Conservation (phyloP, 2,329 filamentous ascomycete species). For the Monilinia aucupariae region DNA sequence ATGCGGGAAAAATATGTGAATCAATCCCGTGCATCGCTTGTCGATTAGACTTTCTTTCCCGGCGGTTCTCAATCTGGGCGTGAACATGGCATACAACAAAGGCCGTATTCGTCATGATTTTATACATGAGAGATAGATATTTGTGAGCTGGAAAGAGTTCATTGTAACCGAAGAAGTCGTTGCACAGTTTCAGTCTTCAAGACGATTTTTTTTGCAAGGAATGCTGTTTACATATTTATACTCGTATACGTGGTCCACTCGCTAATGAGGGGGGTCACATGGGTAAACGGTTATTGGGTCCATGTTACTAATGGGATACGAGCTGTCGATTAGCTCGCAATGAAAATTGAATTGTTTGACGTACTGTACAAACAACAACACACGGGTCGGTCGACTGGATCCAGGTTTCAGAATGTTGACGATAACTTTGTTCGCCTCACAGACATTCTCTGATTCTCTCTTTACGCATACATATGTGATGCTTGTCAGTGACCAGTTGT, state of each 20-base stretch:
- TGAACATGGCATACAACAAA: not conserved
- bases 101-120: not conserved
- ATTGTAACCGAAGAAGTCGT: not conserved
- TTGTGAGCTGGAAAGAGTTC: not conserved
- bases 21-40: conserved; percentile 14
- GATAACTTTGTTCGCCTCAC: not conserved
- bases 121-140: not conserved
- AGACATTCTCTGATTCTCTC: not conserved
- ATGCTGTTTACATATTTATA: conserved; percentile 11
- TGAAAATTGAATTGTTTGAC: not conserved
- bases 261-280: conserved; percentile 12
- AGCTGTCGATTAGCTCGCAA: not conserved
- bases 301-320: not conserved
- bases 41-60: conserved; percentile 8
- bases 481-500: too few species aligned
- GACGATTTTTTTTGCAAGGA: not conserved
- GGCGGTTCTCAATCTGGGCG: not conserved
- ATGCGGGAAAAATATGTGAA: conserved; percentile 13
- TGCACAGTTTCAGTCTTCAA: conserved; percentile 7
- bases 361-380: conserved; percentile 8
- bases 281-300: conserved; percentile 6
- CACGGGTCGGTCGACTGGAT: not conserved
- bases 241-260: conserved; percentile 17
- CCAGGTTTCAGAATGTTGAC: not conserved
- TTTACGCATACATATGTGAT: not conserved